Base-by-base conservation (phyloP, 495 filamentous ascomycete species). In the Cairneyella variabilis region DNA sequence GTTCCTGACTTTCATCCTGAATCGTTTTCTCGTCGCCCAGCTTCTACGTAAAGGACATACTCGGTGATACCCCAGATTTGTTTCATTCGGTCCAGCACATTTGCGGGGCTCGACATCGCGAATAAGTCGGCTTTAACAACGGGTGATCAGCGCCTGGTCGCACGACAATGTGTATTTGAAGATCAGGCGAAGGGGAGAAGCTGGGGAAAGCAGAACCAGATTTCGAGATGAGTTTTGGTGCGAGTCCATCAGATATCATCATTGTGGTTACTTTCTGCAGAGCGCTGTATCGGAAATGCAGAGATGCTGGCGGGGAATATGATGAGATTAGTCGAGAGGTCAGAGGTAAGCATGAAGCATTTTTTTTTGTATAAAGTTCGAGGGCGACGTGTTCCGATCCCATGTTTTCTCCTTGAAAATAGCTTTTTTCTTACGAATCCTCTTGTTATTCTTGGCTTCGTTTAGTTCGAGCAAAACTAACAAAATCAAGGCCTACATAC, bases 261-360 rank as follows among this genome's bases (percentile, higher is more conserved):
- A 49, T 45, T 21, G 48, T 64, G n/a, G 48, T 54, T 28, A 48
- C 50, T 27, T 57, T 55, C 40, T 60, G 57, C 56, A 55, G 45
- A 25, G 30, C 40, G 2, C 44, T 64, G 11, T 59, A 62, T 32
- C 61, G 59, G 5, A 60, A 56, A 28, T 64, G 59, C 27, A 48
- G 56, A 46, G 59, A 56, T 37, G 62, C 57, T 3, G 56, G 62
- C 3, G 59, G 52, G 12, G 58, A 61, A 12, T 65, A 69, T 40
- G 53, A 60, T 56, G 66, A 69, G 48, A 63, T 68, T 10, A 63
- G 51, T 18, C 53, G 46, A 16, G 65, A 67, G 28, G 66, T 80
- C 41, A 69, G 68, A 55, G 62, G 52, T 54, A 54, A 25, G 52
- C 17, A n/a, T n/a, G n/a, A 14, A 32, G 7, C 28, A 32, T 32